A percentile compares a stretch with the other conserved stretches of the same genome.
Evolutionary conservation across 2,329 filamentous ascomycete species (phyloP).

Genomic region (Alternaria conjuncta): DNA sequence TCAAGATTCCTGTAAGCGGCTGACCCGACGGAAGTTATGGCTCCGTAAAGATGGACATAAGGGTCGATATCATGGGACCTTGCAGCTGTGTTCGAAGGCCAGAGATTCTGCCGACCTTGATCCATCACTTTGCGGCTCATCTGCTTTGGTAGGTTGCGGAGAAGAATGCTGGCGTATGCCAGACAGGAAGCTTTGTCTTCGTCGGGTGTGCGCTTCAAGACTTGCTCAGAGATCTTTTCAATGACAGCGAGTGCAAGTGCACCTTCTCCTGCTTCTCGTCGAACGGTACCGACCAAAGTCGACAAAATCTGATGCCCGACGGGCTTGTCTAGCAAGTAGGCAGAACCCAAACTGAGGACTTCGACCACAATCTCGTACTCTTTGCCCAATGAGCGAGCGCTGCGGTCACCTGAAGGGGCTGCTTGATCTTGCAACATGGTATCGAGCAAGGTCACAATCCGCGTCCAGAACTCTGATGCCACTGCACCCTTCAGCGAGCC

Average conservation of each 20-base stretch:
- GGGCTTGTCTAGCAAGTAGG: slow-evolving; percentile 29
- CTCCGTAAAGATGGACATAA: slow-evolving; percentile 70
- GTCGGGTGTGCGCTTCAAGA: slow-evolving; percentile 25
- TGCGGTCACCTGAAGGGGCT: slow-evolving; percentile 30
- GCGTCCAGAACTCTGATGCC: slow-evolving; percentile 37
- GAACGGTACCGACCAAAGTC: slow-evolving; percentile 62
- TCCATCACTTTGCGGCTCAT: slow-evolving; percentile 61
- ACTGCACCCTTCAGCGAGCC: slow-evolving; percentile 27
- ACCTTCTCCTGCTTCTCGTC: slow-evolving; percentile 68
- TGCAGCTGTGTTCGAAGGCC: slow-evolving; percentile 60
- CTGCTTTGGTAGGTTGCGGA: slow-evolving; percentile 47
- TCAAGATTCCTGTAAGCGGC: slow-evolving; percentile 60
- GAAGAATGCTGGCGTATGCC: slow-evolving; percentile 45
- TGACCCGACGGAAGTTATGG: slow-evolving; percentile 61
- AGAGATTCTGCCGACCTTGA: slow-evolving; percentile 68
- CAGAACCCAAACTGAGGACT: slow-evolving; percentile 68
- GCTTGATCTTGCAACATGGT: slow-evolving; percentile 31
- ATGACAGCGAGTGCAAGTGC: slow-evolving; percentile 70
- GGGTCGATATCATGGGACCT: slow-evolving; percentile 59
- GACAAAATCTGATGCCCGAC: slow-evolving; percentile 58
- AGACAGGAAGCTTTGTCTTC: slow-evolving; percentile 27
- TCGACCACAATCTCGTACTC: slow-evolving; percentile 74
- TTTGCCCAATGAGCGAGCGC: slow-evolving; percentile 60
- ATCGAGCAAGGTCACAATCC: slow-evolving; percentile 28
- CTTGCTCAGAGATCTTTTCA: slow-evolving; percentile 69